These are phyloP conservation scores for Magnusiomyces paraingens DNA, from an alignment of 1,139 yeast species.

Conservation along the genomic window DNA sequence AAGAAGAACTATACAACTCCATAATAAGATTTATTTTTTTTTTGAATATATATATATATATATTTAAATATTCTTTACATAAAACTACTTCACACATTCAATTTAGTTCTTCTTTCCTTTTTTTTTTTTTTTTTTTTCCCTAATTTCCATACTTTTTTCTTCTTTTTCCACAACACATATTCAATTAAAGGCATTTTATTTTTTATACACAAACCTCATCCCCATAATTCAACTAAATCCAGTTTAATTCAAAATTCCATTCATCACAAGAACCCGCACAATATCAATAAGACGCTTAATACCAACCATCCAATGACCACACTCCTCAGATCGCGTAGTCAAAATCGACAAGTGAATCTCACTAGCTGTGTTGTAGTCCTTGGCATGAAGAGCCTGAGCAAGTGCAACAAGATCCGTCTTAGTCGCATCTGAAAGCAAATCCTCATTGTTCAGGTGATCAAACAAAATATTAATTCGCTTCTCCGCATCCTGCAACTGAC, in stretches of 20 bases:
- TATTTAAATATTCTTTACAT: not conserved
- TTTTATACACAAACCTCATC: not conserved
- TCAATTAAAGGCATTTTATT: no score
- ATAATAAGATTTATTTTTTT: not conserved
- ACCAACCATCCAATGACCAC: constrained; percentile 92
- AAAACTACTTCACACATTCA: no score
- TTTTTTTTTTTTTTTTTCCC: no score
- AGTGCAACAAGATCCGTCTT: constrained; percentile 49
- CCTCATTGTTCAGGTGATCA: constrained; percentile 74
- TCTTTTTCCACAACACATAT: no score
- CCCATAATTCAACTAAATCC: not conserved
- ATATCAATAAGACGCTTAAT: constrained; percentile 81
- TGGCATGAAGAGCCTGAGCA: constrained; percentile 44
- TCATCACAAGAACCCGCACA: constrained; percentile 24
- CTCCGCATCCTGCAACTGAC: constrained; percentile 76
- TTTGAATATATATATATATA: not conserved
- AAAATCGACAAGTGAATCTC: constrained; percentile 49
- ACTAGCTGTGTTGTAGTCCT: constrained; percentile 57
- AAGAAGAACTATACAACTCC: no score
- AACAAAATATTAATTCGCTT: constrained; percentile 71
- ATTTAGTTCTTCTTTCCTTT: no score
- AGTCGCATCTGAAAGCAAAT: constrained; percentile 53
- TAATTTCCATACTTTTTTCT: no score
- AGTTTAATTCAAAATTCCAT: not conserved
- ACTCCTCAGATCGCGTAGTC: constrained; percentile 61